phyloP scores from a whole-genome alignment of 768 basidiomycete species.

The Lactarius akahatsu region DNA sequence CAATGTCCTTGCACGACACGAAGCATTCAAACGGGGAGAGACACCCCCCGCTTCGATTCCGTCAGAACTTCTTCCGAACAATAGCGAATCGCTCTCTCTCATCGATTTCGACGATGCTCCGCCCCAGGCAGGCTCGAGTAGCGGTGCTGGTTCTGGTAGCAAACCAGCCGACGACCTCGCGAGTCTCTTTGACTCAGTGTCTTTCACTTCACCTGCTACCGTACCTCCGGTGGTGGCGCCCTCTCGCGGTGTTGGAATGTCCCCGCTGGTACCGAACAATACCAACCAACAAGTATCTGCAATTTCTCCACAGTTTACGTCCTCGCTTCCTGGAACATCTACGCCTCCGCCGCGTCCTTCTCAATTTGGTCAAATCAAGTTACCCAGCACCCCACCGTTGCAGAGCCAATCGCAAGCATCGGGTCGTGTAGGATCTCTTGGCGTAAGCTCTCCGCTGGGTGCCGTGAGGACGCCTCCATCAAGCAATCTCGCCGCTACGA shows the following conservation, averaged over 20 bases:
- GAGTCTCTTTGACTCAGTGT: slow-evolving; percentile 50
- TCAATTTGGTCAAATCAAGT: slow-evolving; percentile 28
- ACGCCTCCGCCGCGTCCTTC: slow-evolving; percentile 8
- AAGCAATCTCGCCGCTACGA: slow-evolving; percentile 12
- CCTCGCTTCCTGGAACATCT: slow-evolving; percentile 13
- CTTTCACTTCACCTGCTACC: slow-evolving; percentile 7
- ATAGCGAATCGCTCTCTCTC: slow-evolving; percentile 47
- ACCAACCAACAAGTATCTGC: slow-evolving; percentile 12
- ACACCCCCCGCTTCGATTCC: slow-evolving; percentile 68
- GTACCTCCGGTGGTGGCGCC: not conserved
- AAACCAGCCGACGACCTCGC: slow-evolving; percentile 57
- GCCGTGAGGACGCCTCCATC: slow-evolving; percentile 9
- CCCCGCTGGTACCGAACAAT: slow-evolving; percentile 1
- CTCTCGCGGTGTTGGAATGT: slow-evolving; percentile 13
- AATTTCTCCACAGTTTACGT: slow-evolving; percentile 16
- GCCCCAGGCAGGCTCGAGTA: slow-evolving; percentile 27
- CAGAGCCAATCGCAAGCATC: slow-evolving; percentile 20
- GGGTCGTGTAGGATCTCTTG: slow-evolving; percentile 17
- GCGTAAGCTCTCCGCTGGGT: slow-evolving; percentile 6
- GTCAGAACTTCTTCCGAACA: slow-evolving; percentile 47
- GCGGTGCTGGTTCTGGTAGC: slow-evolving; percentile 30
- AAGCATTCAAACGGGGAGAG: slow-evolving; percentile 92
- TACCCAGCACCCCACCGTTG: slow-evolving; percentile 28
- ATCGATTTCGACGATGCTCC: slow-evolving; percentile 74
- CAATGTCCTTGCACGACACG: slow-evolving; percentile 83